Evolutionary conservation across 805 yeast genomes (phyloP), one percentile per base, ranked within the genome.

Genomic region (Blastobotrys peoriensis): DNA sequence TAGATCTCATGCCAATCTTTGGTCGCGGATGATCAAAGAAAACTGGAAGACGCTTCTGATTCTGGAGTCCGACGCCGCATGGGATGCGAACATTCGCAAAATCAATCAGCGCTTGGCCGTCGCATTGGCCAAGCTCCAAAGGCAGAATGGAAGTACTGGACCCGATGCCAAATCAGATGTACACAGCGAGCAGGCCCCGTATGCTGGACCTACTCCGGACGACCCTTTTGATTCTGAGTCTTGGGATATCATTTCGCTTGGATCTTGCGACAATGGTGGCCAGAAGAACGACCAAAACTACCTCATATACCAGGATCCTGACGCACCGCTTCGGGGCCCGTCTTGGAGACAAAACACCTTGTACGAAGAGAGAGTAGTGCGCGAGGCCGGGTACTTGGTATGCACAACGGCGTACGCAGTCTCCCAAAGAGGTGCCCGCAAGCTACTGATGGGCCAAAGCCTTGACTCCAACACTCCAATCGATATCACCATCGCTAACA

Each of bases 361-460:
- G 36, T 22, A 15, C n/a, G 23, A 40, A 13, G 34, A 47, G 17
- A 35, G 53, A 18, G 46, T 44, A 3, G 40, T 49, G 3, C 40
- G 50, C n/a, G 16, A 48, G 22, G n/a, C 37, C 25, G 41, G 38
- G 5, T n/a, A n/a, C 9, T 40, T 42, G 5, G 43, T 43, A 3
- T 45, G 51, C 36, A 45, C 51, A 2, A 41, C 30, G 16, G 51
- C 47, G 9, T 48, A 48, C 35, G 51, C 51, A 8, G 33, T 48
- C 9, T 37, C 46, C 8, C 40, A 27, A 22, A 8, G 25, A 5
- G 51, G 51, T 13, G 51, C 51, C 4, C n/a, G 15, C 9, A 48
- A 48, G 38, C 35, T 48, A 22, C 42, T 48, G 10, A 27, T 44
- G 13, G 20, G 49, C 10, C 25, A 27, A 5, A 37, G 40, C 17